These are phyloP conservation scores for Tylopilus rubrobrunneus DNA, from an alignment of 768 basidiomycete genomes.

Conservation along the genomic window DNA sequence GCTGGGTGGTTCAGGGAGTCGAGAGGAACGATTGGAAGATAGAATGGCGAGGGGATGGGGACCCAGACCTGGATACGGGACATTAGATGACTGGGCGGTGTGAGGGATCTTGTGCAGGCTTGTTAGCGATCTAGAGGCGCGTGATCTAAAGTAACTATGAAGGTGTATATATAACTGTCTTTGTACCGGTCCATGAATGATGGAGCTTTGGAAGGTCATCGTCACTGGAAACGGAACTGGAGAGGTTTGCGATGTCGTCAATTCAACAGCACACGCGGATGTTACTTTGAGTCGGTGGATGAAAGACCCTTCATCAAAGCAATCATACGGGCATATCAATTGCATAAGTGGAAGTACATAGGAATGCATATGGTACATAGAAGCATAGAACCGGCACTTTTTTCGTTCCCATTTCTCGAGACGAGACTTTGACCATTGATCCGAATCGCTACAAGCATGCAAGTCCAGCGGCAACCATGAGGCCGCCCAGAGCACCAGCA, in stretches of 20 bases:
- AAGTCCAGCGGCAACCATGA: constrained; percentile 29
- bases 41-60: constrained; percentile 49
- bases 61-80: constrained; percentile 37
- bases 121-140: background rate
- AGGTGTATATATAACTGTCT: background rate
- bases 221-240: background rate
- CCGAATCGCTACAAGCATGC: constrained; percentile 31
- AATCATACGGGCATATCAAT: constrained; percentile 17
- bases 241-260: constrained; percentile 8
- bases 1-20: constrained; percentile 17
- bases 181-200: background rate
- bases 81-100: constrained; percentile 57
- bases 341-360: constrained; percentile 9
- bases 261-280: constrained; percentile 4
- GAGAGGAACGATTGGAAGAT: constrained; percentile 52
- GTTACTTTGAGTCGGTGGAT: background rate
- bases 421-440: background rate
- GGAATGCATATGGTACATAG: constrained; percentile 11
- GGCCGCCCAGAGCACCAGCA: constrained; percentile 31
- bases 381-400: constrained; percentile 2
- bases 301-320: background rate
- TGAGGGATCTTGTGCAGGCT: constrained; percentile 18
- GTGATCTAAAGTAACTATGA: constrained; percentile 8
- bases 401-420: background rate
- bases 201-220: background rate